Percentiles rank a stretch among this genome's conserved stretches.
Conservation (phyloP, 192 early-diverging fungal species). For the Dimargaris cristalligena region DNA sequence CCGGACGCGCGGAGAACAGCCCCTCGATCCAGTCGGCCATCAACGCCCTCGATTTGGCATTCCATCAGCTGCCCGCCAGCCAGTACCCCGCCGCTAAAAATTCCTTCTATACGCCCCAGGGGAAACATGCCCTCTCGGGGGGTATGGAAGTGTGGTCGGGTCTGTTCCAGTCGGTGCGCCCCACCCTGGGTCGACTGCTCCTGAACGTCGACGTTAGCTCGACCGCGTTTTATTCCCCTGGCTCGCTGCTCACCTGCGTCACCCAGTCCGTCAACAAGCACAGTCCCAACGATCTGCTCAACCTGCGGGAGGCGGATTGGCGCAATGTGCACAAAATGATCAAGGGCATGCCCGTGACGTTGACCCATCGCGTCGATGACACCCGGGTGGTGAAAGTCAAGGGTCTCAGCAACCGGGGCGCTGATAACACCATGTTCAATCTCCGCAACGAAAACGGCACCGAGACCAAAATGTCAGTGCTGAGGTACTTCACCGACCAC, state of each 20-base stretch:
- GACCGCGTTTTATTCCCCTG: slow-evolving; percentile 46
- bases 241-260: slow-evolving; percentile 53
- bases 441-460: slow-evolving; percentile 29
- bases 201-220: slow-evolving; percentile 57
- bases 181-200: slow-evolving; percentile 51
- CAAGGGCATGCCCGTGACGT: slow-evolving; percentile 32
- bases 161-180: slow-evolving; percentile 75
- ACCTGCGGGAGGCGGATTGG: not conserved
- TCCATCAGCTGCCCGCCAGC: slow-evolving; percentile 69
- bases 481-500: slow-evolving; percentile 55
- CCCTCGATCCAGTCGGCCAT: slow-evolving; percentile 27
- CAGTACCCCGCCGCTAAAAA: slow-evolving; percentile 63
- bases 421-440: slow-evolving; percentile 53
- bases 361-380: slow-evolving; percentile 45
- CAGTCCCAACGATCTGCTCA: slow-evolving; percentile 23
- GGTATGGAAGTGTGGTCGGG: slow-evolving; percentile 88
- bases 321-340: slow-evolving; percentile 18
- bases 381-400: slow-evolving; percentile 55
- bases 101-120: slow-evolving; percentile 78
- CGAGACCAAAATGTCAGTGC: slow-evolving; percentile 45
- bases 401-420: slow-evolving; percentile 46
- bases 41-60: slow-evolving; percentile 60
- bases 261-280: slow-evolving; percentile 43
- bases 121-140: slow-evolving; percentile 29
- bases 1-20: slow-evolving; percentile 11